Evolutionary conservation across 768 basidiomycete genomes (phyloP), one percentile per base, ranked within the genome.

Genomic region (Lentinus tigrinus): DNA sequence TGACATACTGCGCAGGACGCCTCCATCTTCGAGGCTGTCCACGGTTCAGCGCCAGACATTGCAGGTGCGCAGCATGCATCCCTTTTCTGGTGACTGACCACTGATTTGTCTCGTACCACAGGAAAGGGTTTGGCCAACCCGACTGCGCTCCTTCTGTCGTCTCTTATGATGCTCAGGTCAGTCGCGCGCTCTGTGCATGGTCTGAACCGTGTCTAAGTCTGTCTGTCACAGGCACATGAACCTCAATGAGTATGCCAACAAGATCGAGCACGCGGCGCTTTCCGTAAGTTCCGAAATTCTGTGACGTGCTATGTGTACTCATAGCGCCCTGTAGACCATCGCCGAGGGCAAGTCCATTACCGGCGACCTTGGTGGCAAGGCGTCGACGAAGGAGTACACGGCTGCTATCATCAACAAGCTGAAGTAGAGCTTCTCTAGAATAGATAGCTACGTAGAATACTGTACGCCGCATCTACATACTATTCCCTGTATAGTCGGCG

Each of bases 21-120:
- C 36, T 98, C 95, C 54, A 99, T 99, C 73, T 99, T 98, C 67
- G 97, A 99, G 78, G 97, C 97, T 61, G 97, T 99, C 11, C 97
- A 99, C 75, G 97, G 97, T 56, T 98, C 95, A 19, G 97, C 97
- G 7, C 96, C 97, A n/a, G 97, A 98, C 73, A 99, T 98, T 70
- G 96, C 93, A 63, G 95, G 93, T 78, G 77, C 70, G 69, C 9
- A 42, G 51, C 16, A 4, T 64, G n/a, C 19, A n/a, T 17, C 16
- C 21, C 19, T 19, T 7, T 21, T 21, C 6, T 23, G 52, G 17
- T 36, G 36, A 21, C 14, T 16, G 38, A 10, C 52, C 19, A 50
- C 47, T 27, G 56, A 49, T 42, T 49, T 54, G 56, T 47, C 42
- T 58, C 54, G 37, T 55, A 21, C 27, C 23, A 46, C 54, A 89